Evolutionary conservation across 2,329 filamentous ascomycete genomes (phyloP).

Genomic region (Colletotrichum graminicola): DNA sequence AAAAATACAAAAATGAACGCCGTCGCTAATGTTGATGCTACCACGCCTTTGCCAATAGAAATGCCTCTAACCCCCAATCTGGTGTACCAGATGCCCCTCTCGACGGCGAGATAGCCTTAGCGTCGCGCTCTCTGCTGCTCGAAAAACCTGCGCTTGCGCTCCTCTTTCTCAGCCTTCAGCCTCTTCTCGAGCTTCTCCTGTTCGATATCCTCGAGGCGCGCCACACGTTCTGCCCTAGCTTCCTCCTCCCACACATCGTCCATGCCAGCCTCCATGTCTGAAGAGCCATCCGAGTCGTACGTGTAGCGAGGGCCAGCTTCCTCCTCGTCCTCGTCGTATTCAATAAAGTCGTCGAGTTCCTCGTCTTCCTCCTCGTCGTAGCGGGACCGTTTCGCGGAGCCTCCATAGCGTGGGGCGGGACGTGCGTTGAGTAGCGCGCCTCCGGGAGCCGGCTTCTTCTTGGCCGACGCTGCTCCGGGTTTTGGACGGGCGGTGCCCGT

Average conservation of each 20-base stretch:
- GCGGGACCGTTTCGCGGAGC: conserved; percentile 51
- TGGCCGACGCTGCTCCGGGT: conserved; percentile 54
- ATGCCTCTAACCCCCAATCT: conserved; percentile 16
- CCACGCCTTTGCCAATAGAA: conserved; percentile 33
- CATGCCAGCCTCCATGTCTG: conserved; percentile 83
- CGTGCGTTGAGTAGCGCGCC: conserved; percentile 55
- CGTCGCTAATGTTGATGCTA: conserved; percentile 54
- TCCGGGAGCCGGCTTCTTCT: conserved; percentile 53
- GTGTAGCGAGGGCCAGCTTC: conserved; percentile 58
- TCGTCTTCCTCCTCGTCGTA: conserved; percentile 75
- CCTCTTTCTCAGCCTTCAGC: conserved; percentile 73
- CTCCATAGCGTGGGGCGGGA: conserved; percentile 44
- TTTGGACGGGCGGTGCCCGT: conserved; percentile 73
- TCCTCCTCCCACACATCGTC: conserved; percentile 83
- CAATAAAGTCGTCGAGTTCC: conserved; percentile 72
- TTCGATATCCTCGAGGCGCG: conserved; percentile 75
- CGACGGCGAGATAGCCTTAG: conserved; percentile 24
- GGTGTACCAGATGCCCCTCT: conserved; percentile 10
- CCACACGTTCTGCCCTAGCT: conserved; percentile 69
- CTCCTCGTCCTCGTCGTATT: conserved; percentile 69
- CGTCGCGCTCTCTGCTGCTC: conserved; percentile 45
- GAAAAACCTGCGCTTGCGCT: conserved; percentile 58
- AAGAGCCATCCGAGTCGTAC: conserved; percentile 75
- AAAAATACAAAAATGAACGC: conserved; percentile 49
- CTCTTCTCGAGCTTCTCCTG: conserved; percentile 72